A percentile compares a stretch with the other conserved stretches of the same genome.
Evolutionary conservation across 352 stramenopile genomes (phyloP).

Genomic region (Phytopythium aichiense): DNA sequence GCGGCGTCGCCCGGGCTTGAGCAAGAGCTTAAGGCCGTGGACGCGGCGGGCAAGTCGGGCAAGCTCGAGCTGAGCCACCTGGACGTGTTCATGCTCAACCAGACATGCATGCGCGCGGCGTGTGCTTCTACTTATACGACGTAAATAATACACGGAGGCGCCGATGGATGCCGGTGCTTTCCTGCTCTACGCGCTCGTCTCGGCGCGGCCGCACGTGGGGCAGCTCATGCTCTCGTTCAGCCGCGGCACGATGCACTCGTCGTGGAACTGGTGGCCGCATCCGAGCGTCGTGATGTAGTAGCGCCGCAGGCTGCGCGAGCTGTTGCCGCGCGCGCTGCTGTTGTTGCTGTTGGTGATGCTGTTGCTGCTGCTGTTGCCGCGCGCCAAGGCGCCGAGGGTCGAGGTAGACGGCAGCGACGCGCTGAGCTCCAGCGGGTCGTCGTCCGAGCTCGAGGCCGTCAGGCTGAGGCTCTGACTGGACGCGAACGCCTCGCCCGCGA

Average conservation of each 20-base stretch:
- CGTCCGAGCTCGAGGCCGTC: constrained; percentile 19
- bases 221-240: constrained; percentile 70
- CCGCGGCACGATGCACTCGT: constrained; percentile 78
- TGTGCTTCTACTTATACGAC: constrained; percentile 3
- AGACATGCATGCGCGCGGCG: constrained; percentile 47
- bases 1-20: no score
- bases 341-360: constrained; percentile 4
- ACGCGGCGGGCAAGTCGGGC: constrained; percentile 56
- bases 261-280: constrained; percentile 78
- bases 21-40: constrained; percentile 46
- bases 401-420: background rate
- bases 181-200: no score
- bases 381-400: background rate
- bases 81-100: constrained; percentile 68
- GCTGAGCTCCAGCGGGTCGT: constrained; percentile 15
- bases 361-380: background rate
- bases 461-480: constrained; percentile 7
- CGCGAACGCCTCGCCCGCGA: constrained; percentile 41
- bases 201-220: constrained; percentile 43
- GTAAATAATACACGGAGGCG: constrained; percentile 1
- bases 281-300: constrained; percentile 70
- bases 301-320: constrained; percentile 11
- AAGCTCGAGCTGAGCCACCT: constrained; percentile 76
- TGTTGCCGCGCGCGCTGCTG: constrained; percentile 5
- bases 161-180: background rate